Conservation (phyloP, 1,284 basidiomycete genomes). For the Schizopora paradoxa region DNA sequence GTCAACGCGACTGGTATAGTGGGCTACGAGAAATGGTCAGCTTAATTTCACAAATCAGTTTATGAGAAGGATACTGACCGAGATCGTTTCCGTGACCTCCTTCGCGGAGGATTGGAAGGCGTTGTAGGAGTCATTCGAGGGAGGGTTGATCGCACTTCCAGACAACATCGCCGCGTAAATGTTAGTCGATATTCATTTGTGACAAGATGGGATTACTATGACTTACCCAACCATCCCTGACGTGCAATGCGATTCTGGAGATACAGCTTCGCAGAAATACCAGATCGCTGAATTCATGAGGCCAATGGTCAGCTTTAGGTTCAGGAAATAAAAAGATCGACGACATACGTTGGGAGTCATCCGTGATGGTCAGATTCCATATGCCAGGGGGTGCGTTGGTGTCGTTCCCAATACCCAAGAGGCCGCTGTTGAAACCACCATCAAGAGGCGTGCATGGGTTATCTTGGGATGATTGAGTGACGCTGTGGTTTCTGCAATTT, state of each 20-base stretch:
- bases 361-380: constrained; percentile 17
- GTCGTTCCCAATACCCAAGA: constrained; percentile 8
- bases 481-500: constrained; percentile 16
- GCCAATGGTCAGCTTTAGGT: neutral
- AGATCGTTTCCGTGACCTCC: too few relatives aligned
- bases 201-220: too few relatives aligned
- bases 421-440: constrained; percentile 17
- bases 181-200: too few relatives aligned
- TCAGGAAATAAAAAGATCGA: neutral
- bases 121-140: too few relatives aligned
- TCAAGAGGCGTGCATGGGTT: constrained; percentile 17
- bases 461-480: constrained; percentile 17
- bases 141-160: too few relatives aligned
- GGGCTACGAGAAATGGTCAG: too few relatives aligned
- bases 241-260: constrained; percentile 16
- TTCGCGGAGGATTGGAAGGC: too few relatives aligned
- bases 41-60: too few relatives aligned
- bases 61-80: too few relatives aligned
- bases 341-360: constrained; percentile 16
- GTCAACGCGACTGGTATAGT: too few relatives aligned
- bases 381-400: constrained; percentile 1
- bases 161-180: too few relatives aligned
- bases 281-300: constrained; percentile 10
- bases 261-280: constrained; percentile 18
- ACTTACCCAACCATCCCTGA: constrained; percentile 20